phyloP scores from a whole-genome alignment of 140 eudicot genomes.

The Flaveria floridana region DNA sequence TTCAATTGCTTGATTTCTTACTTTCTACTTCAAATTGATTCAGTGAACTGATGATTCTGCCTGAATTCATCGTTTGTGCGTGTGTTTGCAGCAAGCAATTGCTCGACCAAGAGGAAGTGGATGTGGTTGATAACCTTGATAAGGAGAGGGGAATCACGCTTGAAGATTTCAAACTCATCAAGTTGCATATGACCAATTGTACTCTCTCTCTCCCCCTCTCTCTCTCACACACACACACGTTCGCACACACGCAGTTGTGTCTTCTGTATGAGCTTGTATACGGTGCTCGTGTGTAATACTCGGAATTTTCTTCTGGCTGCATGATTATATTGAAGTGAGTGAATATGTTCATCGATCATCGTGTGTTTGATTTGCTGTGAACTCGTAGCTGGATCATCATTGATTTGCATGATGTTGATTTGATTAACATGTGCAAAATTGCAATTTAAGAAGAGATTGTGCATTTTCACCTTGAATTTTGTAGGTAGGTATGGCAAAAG shows the following conservation, averaged over 20 bases:
- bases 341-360: background rate
- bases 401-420: constrained; percentile 14
- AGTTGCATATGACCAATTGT: constrained; percentile 93
- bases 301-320: constrained; percentile 9
- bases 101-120: constrained; percentile 84
- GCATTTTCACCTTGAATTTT: background rate
- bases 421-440: constrained; percentile 14
- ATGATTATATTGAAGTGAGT: background rate
- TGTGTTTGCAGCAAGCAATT: constrained; percentile 65
- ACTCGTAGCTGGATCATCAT: constrained; percentile 10
- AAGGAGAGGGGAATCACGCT: constrained; percentile 82
- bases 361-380: constrained; percentile 1
- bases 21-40: background rate
- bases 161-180: constrained; percentile 95
- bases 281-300: background rate
- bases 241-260: too few relatives aligned
- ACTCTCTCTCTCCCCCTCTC: constrained; percentile 2
- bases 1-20: background rate
- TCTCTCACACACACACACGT: too few relatives aligned
- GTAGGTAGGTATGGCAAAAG: constrained; percentile 14
- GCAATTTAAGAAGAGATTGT: constrained; percentile 1
- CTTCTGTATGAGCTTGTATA: too few relatives aligned
- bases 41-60: background rate
- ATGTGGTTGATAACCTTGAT: constrained; percentile 71
- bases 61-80: background rate